Percentiles rank a stretch among this genome's conserved stretches.
Evolutionary conservation across 1,284 basidiomycete genomes (phyloP).

Genomic region (Fomitiporia mediterranea): DNA sequence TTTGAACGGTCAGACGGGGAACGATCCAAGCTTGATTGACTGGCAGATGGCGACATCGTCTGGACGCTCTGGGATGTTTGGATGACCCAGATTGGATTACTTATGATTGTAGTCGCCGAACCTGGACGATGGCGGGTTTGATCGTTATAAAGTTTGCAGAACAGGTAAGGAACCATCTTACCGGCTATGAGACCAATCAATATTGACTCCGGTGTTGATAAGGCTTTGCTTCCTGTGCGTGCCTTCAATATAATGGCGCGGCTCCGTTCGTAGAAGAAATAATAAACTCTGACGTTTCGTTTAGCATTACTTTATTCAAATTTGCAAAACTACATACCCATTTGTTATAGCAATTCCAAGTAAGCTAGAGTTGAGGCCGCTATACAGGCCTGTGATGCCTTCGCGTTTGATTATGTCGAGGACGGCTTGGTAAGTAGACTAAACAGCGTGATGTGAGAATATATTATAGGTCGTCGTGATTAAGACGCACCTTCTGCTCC

Average conservation of each 20-base stretch:
- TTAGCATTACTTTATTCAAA: constrained; percentile 7
- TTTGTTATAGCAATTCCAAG: constrained; percentile 94
- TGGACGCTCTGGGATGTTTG: constrained; percentile 87
- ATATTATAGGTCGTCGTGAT: background rate
- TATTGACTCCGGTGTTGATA: constrained; percentile 87
- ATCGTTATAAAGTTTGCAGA: background rate
- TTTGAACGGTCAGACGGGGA: constrained; percentile 21
- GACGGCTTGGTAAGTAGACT: constrained; percentile 58
- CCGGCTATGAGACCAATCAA: constrained; percentile 86
- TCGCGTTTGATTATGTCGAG: constrained; percentile 80
- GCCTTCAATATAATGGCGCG: constrained; percentile 53
- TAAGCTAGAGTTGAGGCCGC: constrained; percentile 82
- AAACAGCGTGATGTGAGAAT: constrained; percentile 2
- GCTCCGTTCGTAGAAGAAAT: constrained; percentile 78
- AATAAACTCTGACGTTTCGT: constrained; percentile 56
- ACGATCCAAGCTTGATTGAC: constrained; percentile 14
- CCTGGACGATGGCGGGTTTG: constrained; percentile 42
- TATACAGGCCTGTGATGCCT: constrained; percentile 84
- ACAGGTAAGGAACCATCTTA: constrained; percentile 26
- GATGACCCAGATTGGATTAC: constrained; percentile 96
- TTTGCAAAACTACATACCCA: constrained; percentile 45
- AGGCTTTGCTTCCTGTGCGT: constrained; percentile 55
- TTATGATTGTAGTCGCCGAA: constrained; percentile 84
- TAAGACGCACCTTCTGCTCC: constrained; percentile 55
- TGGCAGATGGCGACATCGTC: constrained; percentile 36